A percentile compares a stretch with the other conserved stretches of the same genome.
These are phyloP conservation scores for Colletotrichum sp. DNA, from an alignment of 2,329 filamentous ascomycete species.

Conservation along the genomic window DNA sequence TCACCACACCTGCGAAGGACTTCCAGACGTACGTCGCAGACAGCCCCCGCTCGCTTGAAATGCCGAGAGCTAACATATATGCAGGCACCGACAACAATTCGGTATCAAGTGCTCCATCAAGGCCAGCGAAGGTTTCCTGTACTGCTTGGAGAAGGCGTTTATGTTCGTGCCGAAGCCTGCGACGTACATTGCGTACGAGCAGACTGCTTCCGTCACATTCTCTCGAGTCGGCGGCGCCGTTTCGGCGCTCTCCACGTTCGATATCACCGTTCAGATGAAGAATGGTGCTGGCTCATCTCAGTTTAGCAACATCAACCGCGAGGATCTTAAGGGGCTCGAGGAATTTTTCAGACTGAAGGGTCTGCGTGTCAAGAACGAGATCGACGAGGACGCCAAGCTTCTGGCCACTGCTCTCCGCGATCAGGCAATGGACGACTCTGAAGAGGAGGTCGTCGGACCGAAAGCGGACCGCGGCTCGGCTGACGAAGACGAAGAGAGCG, in stretches of 20 bases:
- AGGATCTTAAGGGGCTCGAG: slow-evolving; percentile 96
- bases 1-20: slow-evolving; percentile 91
- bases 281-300: slow-evolving; percentile 85
- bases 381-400: slow-evolving; percentile 86
- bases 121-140: slow-evolving; percentile 95
- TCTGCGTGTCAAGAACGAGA: slow-evolving; percentile 97
- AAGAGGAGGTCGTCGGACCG: slow-evolving; percentile 76
- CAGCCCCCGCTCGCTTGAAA: background rate
- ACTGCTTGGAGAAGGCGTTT: slow-evolving; percentile 97
- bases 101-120: slow-evolving; percentile 99
- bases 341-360: slow-evolving; percentile 97
- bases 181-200: slow-evolving; percentile 95
- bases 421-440: slow-evolving; percentile 81
- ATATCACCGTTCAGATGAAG: slow-evolving; percentile 94
- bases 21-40: slow-evolving; percentile 71
- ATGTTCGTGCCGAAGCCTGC: slow-evolving; percentile 99
- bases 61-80: slow-evolving; percentile 26
- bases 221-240: slow-evolving; percentile 94
- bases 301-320: slow-evolving; percentile 99
- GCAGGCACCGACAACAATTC: slow-evolving; percentile 84
- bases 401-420: slow-evolving; percentile 84
- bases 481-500: slow-evolving; percentile 93
- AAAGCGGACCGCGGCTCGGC: slow-evolving; percentile 85
- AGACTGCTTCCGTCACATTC: slow-evolving; percentile 90
- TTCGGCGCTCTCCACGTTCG: slow-evolving; percentile 93